Percentiles rank a stretch among this genome's conserved stretches.
phyloP scores from a whole-genome alignment of 345 rosid genomes.

The Acer campestre region DNA sequence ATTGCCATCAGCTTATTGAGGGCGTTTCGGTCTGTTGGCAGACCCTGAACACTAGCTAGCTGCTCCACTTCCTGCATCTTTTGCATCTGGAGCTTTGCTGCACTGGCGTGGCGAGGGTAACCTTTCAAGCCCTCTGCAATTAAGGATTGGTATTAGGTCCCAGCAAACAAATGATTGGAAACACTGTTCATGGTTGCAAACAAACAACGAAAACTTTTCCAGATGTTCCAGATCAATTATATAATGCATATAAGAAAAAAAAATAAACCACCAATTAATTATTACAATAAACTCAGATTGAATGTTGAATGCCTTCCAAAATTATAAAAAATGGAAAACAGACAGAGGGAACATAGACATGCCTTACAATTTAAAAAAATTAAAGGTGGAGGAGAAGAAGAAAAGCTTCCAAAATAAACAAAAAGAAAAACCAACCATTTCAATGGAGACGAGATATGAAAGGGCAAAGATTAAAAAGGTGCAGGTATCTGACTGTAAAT shows the following conservation, averaged over 20 bases:
- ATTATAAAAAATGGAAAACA: neutral
- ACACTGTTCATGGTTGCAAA: neutral
- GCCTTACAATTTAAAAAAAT: neutral
- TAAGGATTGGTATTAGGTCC: conserved; percentile 4
- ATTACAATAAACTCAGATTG: neutral
- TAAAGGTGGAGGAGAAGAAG: no score
- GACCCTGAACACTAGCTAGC: conserved; percentile 69
- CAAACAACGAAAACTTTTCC: neutral
- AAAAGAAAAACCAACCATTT: neutral
- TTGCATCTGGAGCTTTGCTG: conserved; percentile 75
- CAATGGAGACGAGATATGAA: neutral
- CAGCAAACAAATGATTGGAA: neutral
- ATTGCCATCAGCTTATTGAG: conserved; percentile 80
- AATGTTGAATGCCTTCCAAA: neutral
- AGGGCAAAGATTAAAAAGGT: neutral
- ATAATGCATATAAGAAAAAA: neutral
- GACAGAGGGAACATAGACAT: neutral
- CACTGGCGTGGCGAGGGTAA: conserved; percentile 59
- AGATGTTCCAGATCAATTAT: neutral
- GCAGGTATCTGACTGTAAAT: neutral
- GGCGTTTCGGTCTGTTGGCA: conserved; percentile 76
- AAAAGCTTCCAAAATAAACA: neutral
- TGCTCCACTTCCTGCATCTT: conserved; percentile 90
- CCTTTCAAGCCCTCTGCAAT: conserved; percentile 87
- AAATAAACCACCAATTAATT: neutral